Base-by-base conservation (phyloP, 169 alveolate species). In the Plasmodium gallinaceum region DNA sequence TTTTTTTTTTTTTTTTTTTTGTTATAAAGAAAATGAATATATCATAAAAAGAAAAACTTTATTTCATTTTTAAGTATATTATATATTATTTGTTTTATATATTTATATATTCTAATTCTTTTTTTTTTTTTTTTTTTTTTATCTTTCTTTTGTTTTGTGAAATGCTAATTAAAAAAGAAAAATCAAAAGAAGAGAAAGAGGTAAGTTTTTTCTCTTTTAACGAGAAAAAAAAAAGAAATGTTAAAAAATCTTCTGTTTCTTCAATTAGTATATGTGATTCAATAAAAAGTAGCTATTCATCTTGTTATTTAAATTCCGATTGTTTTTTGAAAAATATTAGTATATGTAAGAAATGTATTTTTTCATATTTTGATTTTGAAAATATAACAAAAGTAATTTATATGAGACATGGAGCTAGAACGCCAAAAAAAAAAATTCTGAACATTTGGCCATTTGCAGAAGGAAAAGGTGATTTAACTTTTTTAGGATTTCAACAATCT, bases 381-480 rank as follows among this genome's bases (percentile, higher is more conserved):
- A 51, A 12, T 61, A 48, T 80, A 5, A 57, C 85, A 43, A 80
- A 80, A 37, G 72, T 80, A 7, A 65, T 80, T 37, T 80, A 51
- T 54, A 80, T 80, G 90, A 80, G 90, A 57, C 90, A 80, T 68
- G 90, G 90, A 0, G 90, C 90, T 6, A 80, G 90, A 39, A 66
- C 90, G 0, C 90, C 90, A 2, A 80, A 80, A 51, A 80, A 80
- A 12, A 80, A 80, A 54, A 80, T 80, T 20, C 52, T 26, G 39
- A 80, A 80, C 37, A 48, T 68, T 7, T 80, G 90, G 90, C 90
- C 90, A 0, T 80, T 80, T 39, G 42, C 32, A 20, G 90, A 80
- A 66, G 83, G 83, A 2, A 80, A 80, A 32, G 90, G 90, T 9
- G 85, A 68, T 12, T 60, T 80, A 10, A 80, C 90, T 32, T 80